Evolutionary conservation across 1,284 basidiomycete species (phyloP), one percentile per base, ranked within the genome.

Genomic region (Ganoderma meredithae): DNA sequence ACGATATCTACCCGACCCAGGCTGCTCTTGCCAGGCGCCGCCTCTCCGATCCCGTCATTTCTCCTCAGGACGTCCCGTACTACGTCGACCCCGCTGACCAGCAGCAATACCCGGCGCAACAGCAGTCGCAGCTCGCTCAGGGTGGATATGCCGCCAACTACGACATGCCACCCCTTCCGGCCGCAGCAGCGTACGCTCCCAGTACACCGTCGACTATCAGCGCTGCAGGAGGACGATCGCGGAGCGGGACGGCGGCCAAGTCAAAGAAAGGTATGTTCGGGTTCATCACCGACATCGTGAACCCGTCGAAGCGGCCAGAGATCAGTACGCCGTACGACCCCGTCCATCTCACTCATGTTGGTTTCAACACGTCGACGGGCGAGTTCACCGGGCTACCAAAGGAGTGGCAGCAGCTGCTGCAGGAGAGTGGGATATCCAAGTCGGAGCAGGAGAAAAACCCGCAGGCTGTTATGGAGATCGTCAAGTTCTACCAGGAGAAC

Each of bases 271-370:
- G 90, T 71, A 87, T 94, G 78, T 82, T 94, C 60, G 88, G 89
- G 43, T 91, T 93, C 80, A 90, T 94, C 86, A 86, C 88, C 55
- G 94, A 95, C 74, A 89, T 97, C 73, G 67, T 75, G 60, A 77
- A 76, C 71, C 77, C 65, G 69, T 76, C 75, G 31, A 96, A 95
- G 83, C 89, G 94, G 53, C 92, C 92, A 22, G 96, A 98, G 81
- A 99, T 99, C 83, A 97, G 95, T 74, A 98, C 96, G 2, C 97
- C 96, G 1, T 99, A 98, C 80, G 98, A 99, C 81, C 98, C 98
- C n/a, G 97, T 99, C 49, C 98, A 99, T 83, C 91, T 99, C 74
- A 99, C 97, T 0, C 98, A 99, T 78, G 98, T 99, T 78, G 98
- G 97, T 70, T 99, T 99, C 88, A 98, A 99, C 82, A 96, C 95